phyloP scores from a whole-genome alignment of 1,284 basidiomycete genomes.

The Sanghuangporus sanghuang region DNA sequence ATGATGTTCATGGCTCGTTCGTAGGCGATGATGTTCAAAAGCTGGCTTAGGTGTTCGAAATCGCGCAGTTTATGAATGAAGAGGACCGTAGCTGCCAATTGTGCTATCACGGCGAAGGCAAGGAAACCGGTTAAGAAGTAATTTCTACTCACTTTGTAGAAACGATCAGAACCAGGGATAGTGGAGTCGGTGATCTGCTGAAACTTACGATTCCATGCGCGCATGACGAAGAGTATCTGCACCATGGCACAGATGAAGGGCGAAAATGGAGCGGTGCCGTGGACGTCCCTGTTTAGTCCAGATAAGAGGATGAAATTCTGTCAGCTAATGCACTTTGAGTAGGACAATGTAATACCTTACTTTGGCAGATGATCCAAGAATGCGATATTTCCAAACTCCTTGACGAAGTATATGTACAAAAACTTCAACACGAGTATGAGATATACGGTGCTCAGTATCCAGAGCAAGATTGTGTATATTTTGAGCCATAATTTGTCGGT shows the following conservation, averaged over 20 bases:
- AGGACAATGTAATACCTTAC: not conserved
- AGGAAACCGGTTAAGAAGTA: not conserved
- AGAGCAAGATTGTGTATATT: not conserved
- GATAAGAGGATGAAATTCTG: not conserved
- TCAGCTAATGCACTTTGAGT: not conserved
- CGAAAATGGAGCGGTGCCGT: not conserved
- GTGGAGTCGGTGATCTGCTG: not conserved
- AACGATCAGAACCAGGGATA: not conserved
- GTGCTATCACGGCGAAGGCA: not conserved
- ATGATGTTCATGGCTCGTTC: not conserved
- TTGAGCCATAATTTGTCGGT: not conserved
- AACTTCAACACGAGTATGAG: not conserved
- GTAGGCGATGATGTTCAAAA: not conserved
- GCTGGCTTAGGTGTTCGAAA: not conserved
- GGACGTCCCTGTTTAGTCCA: not conserved
- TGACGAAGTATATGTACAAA: slow-evolving; percentile 13
- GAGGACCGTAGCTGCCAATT: not conserved
- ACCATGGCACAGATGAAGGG: not conserved
- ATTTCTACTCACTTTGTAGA: slow-evolving; percentile 1
- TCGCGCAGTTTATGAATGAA: not conserved
- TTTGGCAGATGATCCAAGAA: not conserved
- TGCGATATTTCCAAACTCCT: slow-evolving; percentile 1
- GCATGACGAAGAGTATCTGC: not conserved
- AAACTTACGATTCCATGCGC: not conserved
- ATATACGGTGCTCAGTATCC: not conserved